Evolutionary conservation across 2,329 filamentous ascomycete genomes (phyloP).

Genomic region (Penicillium occitanis): DNA sequence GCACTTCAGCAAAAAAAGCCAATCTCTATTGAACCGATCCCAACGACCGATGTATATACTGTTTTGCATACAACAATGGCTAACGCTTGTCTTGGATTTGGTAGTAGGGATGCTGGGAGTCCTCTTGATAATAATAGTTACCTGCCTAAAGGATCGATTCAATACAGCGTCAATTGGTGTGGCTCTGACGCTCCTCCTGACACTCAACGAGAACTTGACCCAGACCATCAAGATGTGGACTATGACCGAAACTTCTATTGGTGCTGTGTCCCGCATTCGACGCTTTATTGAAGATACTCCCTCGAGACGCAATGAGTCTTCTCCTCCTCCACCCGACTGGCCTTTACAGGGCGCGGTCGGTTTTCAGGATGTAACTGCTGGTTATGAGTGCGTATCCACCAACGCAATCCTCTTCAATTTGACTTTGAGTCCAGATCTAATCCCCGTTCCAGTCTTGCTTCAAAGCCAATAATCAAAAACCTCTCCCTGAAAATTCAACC

Average conservation of each 20-base stretch:
- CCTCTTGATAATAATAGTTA: constrained; percentile 51
- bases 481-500: not conserved
- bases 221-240: constrained; percentile 56
- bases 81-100: constrained; percentile 52
- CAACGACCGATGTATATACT: constrained; percentile 60
- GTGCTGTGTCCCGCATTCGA: constrained; percentile 56
- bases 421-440: not conserved
- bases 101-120: constrained; percentile 52
- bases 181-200: constrained; percentile 55
- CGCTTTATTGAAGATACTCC: constrained; percentile 49
- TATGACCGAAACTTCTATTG: constrained; percentile 57
- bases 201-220: constrained; percentile 54
- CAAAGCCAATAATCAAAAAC: constrained; percentile 45
- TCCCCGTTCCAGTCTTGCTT: not conserved
- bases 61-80: constrained; percentile 58
- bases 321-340: constrained; percentile 42
- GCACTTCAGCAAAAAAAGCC: constrained; percentile 45
- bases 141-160: constrained; percentile 44
- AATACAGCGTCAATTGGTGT: constrained; percentile 53
- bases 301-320: constrained; percentile 43
- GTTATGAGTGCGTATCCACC: constrained; percentile 38
- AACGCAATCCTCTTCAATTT: not conserved
- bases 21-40: constrained; percentile 53
- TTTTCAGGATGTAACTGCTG: constrained; percentile 46
- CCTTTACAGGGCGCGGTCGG: constrained; percentile 45